Percentiles rank a stretch among this genome's conserved stretches.
phyloP scores from a whole-genome alignment of 441 rosid genomes.

The Arabidopsis lyrata region DNA sequence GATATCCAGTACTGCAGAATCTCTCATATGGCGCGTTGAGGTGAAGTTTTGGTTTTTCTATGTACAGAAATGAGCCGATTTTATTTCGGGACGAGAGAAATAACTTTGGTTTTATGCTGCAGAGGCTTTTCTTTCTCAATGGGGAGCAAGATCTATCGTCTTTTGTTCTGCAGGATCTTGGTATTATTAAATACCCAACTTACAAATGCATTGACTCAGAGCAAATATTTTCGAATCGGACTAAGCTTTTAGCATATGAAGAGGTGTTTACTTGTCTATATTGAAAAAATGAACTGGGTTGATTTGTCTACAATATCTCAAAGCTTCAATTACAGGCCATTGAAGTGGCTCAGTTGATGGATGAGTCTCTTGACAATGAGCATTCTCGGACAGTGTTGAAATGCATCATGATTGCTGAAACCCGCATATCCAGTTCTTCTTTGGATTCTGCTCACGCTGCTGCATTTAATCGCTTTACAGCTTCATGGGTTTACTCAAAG shows the following conservation, averaged over 20 bases:
- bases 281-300: slow-evolving; percentile 4
- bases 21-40: slow-evolving; percentile 89
- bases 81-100: slow-evolving; percentile 2
- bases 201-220: slow-evolving; percentile 72
- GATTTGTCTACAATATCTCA: slow-evolving; percentile 37
- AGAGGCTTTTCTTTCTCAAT: slow-evolving; percentile 94
- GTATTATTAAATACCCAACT: slow-evolving; percentile 78
- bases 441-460: slow-evolving; percentile 42
- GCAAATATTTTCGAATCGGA: slow-evolving; percentile 60
- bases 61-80: not conserved
- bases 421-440: slow-evolving; percentile 53
- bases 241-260: slow-evolving; percentile 80
- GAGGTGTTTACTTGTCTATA: slow-evolving; percentile 65
- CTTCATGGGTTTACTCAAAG: slow-evolving; percentile 89
- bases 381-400: slow-evolving; percentile 55
- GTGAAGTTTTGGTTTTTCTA: slow-evolving; percentile 47
- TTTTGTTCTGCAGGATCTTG: slow-evolving; percentile 84
- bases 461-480: slow-evolving; percentile 64
- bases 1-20: slow-evolving; percentile 65
- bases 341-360: slow-evolving; percentile 92
- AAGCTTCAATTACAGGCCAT: slow-evolving; percentile 67
- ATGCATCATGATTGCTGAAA: slow-evolving; percentile 73
- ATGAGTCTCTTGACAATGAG: slow-evolving; percentile 78
- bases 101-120: slow-evolving; percentile 44
- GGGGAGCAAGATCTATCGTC: slow-evolving; percentile 89